A percentile compares a stretch with the other conserved stretches of the same genome.
These are phyloP conservation scores for Rhizopogon vinicolor DNA, from an alignment of 768 basidiomycete species.

Conservation along the genomic window DNA sequence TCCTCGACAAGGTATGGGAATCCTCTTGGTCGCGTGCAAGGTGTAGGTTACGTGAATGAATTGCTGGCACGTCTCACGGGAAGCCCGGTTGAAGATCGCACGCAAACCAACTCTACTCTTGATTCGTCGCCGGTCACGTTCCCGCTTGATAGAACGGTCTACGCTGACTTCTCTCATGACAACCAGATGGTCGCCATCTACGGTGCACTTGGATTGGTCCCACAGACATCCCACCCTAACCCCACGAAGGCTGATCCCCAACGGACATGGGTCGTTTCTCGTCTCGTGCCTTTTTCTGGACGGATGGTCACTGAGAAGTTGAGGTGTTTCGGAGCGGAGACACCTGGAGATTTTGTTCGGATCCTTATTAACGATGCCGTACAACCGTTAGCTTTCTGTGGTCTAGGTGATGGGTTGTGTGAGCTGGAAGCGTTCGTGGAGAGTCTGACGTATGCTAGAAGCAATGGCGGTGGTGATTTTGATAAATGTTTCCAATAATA, in stretches of 20 bases:
- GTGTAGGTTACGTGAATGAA: constrained; percentile 87
- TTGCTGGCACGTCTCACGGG: constrained; percentile 77
- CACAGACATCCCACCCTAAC: constrained; percentile 20
- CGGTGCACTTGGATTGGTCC: constrained; percentile 53
- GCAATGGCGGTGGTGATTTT: constrained; percentile 61
- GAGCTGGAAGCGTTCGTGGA: constrained; percentile 55
- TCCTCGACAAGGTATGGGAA: constrained; percentile 54
- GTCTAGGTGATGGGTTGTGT: constrained; percentile 54
- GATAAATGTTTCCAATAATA: constrained; percentile 1
- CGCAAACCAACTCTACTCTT: constrained; percentile 72
- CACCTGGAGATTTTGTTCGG: constrained; percentile 48
- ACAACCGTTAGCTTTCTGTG: constrained; percentile 60
- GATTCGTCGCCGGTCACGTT: constrained; percentile 63
- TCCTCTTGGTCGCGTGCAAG: constrained; percentile 67
- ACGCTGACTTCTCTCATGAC: constrained; percentile 85
- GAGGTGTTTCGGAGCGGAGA: constrained; percentile 31
- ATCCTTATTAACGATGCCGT: constrained; percentile 77
- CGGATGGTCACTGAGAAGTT: constrained; percentile 74
- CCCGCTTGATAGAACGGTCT: constrained; percentile 60
- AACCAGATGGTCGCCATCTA: constrained; percentile 82
- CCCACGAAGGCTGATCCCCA: constrained; percentile 13
- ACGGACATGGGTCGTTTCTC: constrained; percentile 50
- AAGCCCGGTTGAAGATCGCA: constrained; percentile 56
- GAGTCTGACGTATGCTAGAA: constrained; percentile 62
- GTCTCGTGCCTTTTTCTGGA: constrained; percentile 70